Base-by-base conservation (phyloP, 2,329 filamentous ascomycete species). In the Davidsoniella neocaledoniae region DNA sequence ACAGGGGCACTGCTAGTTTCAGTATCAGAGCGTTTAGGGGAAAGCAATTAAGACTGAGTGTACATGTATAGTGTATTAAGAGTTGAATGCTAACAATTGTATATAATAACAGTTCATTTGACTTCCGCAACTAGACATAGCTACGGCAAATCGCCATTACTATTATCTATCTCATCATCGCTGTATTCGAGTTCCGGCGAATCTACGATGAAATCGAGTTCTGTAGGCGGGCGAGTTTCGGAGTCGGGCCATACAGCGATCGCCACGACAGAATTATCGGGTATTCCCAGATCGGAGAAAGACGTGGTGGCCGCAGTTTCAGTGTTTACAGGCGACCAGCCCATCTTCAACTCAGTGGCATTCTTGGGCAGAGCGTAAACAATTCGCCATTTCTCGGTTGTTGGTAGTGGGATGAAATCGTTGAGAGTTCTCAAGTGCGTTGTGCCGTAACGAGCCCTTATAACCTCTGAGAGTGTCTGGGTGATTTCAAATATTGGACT, bases 401-500 rank as follows among this genome's bases (percentile, higher is more conserved):
- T 10, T 0, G 71, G 69, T 1, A 76, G 55, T 0, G 62, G 46
- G 0, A 64, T 69, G 8, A 62, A 57, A 0, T 44, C 56, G 16
- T 60, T 51, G 14, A 64, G 62, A 9, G 62, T 62, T 1, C 63
- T 65, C 4, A 81, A 65, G 0, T 29, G 39, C 9, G 77, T 76
- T 0, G 63, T 51, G 0, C 76, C 71, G 53, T 77, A 79, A 25
- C 74, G 66, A 42, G 79, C 75, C 25, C 60, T 66, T 5, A 87
- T 64, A 9, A 76, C 65, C 1, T 67, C 63, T 16, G 83, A 64
- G 2, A 88, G 72, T 17, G 77, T 70, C 16, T 67, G 57, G 51
- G 77, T 77, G 52, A 83, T 66, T 1, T 68, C 63, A 14, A 68
- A 64, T 58, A 86, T 76, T 9, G 76, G 63, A 38, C 72, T 70